Evolutionary conservation across 1,139 yeast genomes (phyloP).

Genomic region (Geotrichum candidum): DNA sequence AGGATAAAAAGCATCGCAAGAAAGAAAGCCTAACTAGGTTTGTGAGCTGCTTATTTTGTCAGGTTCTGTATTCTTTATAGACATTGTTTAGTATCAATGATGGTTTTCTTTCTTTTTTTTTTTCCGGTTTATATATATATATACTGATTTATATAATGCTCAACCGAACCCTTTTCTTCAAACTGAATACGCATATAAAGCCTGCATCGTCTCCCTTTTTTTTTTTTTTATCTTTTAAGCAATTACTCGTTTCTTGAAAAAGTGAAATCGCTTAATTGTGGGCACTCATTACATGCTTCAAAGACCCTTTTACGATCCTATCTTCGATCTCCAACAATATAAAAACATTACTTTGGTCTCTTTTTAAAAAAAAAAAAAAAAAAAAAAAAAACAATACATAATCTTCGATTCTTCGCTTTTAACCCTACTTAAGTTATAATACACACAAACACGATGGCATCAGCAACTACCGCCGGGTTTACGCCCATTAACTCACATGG

Average conservation of each 20-base stretch:
- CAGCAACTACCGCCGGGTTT: neutral
- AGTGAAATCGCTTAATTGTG: too few relatives aligned
- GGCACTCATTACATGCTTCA: too few relatives aligned
- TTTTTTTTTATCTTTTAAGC: too few relatives aligned
- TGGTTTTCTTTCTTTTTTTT: neutral
- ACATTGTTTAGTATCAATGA: neutral
- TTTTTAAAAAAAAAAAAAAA: neutral
- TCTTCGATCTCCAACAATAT: neutral
- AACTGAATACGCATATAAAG: neutral
- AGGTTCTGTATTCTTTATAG: too few relatives aligned
- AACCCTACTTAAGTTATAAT: neutral
- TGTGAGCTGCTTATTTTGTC: too few relatives aligned
- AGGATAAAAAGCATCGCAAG: too few relatives aligned
- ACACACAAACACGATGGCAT: neutral
- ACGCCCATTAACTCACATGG: neutral
- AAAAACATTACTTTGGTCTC: neutral
- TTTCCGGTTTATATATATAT: too few relatives aligned
- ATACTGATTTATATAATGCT: too few relatives aligned
- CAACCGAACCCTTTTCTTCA: neutral
- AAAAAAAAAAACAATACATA: neutral
- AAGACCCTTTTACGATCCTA: neutral
- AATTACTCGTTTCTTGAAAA: too few relatives aligned
- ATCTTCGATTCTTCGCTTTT: neutral
- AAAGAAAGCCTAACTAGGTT: too few relatives aligned
- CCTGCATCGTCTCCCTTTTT: neutral